Percentiles rank a stretch among this genome's conserved stretches.
Conservation (phyloP, 2,329 filamentous ascomycete genomes). For the Acrodontium crateriforme region DNA sequence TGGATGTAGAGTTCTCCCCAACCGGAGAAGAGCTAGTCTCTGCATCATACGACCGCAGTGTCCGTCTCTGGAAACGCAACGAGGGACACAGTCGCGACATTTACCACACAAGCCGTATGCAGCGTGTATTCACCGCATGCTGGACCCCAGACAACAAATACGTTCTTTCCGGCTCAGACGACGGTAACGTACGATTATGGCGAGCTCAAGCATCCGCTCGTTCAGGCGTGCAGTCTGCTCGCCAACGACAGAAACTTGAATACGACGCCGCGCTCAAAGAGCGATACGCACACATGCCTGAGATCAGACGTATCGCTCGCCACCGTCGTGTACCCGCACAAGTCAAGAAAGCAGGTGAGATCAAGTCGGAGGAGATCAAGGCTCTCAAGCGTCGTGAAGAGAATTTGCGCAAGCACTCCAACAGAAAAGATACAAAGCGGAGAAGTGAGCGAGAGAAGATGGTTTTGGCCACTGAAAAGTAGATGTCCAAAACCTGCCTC, state of each 20-base stretch:
- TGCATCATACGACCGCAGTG: conserved; percentile 75
- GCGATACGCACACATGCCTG: conserved; percentile 88
- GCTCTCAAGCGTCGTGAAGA: conserved; percentile 83
- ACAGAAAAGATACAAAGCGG: conserved; percentile 63
- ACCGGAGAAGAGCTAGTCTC: conserved; percentile 89
- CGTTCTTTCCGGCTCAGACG: conserved; percentile 79
- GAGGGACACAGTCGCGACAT: conserved; percentile 79
- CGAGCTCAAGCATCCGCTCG: conserved; percentile 71
- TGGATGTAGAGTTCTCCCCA: conserved; percentile 91
- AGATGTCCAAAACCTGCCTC: too few relatives aligned
- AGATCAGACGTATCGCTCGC: conserved; percentile 77
- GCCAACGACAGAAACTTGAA: conserved; percentile 76
- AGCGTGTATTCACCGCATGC: conserved; percentile 71
- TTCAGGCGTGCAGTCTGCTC: conserved; percentile 71
- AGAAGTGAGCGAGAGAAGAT: conserved; percentile 85
- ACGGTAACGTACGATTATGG: conserved; percentile 86
- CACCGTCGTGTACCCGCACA: conserved; percentile 86
- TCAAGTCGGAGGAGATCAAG: conserved; percentile 79
- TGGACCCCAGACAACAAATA: conserved; percentile 88
- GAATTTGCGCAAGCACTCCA: conserved; percentile 83
- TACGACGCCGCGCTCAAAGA: conserved; percentile 78
- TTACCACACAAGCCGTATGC: conserved; percentile 97
- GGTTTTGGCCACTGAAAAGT: conserved; percentile 57
- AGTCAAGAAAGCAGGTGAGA: conserved; percentile 90
- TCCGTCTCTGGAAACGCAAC: conserved; percentile 71